Conservation (phyloP, 495 filamentous ascomycete species). For the Chaetomium tenue region DNA sequence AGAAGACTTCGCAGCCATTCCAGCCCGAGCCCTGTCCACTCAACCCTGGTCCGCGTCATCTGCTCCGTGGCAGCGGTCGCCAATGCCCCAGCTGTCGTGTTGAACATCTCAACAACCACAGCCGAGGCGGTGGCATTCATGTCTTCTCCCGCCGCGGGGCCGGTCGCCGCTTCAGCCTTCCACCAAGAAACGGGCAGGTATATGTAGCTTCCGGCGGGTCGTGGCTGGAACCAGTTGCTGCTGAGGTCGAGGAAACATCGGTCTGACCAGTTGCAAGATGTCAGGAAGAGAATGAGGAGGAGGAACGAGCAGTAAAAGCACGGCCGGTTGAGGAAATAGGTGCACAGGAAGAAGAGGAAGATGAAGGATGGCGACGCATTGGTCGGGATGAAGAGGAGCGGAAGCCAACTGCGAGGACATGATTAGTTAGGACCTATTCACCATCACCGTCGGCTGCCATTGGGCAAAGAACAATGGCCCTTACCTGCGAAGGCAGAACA, state of each 20-base stretch:
- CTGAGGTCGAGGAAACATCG: constrained; percentile 82
- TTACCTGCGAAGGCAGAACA: constrained; percentile 86
- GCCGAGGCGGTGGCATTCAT: constrained; percentile 37
- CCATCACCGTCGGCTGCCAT: background rate
- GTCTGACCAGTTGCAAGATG: constrained; percentile 88
- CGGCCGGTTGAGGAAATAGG: constrained; percentile 84
- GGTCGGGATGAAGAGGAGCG: constrained; percentile 71
- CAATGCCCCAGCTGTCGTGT: constrained; percentile 65
- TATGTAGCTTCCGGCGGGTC: constrained; percentile 33
- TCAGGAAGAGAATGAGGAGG: constrained; percentile 82
- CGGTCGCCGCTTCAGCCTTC: constrained; percentile 30
- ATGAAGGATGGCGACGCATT: constrained; percentile 84
- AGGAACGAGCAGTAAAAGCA: constrained; percentile 90
- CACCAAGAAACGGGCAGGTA: constrained; percentile 28
- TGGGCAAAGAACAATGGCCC: constrained; percentile 23
- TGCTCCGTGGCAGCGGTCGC: constrained; percentile 65
- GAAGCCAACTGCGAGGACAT: constrained; percentile 58
- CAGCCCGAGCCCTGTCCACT: constrained; percentile 78
- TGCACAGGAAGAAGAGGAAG: constrained; percentile 83
- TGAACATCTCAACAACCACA: constrained; percentile 59
- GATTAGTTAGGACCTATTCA: background rate
- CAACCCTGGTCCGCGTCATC: constrained; percentile 53
- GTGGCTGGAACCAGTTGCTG: constrained; percentile 80
- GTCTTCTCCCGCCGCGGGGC: constrained; percentile 36
- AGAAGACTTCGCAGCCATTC: constrained; percentile 79